Evolutionary conservation across 257 asterid species (phyloP).

Genomic region (Catharanthus roseus): DNA sequence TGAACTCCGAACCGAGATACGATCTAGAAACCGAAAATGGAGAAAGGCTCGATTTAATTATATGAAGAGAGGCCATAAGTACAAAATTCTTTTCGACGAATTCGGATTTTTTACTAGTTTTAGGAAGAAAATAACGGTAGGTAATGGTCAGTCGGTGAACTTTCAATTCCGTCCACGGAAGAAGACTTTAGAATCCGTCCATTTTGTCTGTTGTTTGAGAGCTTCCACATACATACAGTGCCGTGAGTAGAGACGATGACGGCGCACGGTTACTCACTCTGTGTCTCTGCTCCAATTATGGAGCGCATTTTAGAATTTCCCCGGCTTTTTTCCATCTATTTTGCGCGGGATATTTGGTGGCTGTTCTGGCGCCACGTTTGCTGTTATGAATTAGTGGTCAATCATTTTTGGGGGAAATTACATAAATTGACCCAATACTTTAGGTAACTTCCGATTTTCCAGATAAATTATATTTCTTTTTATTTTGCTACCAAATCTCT

Average conservation of each 20-base stretch:
- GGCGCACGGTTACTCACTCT: constrained; percentile 17
- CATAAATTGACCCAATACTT: neutral
- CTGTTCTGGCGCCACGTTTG: constrained; percentile 3
- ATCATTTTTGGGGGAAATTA: neutral
- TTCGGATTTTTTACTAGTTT: constrained; percentile 6
- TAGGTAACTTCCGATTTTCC: neutral
- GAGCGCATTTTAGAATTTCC: constrained; percentile 39
- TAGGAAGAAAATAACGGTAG: neutral
- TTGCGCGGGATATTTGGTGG: constrained; percentile 24
- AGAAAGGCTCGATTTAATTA: constrained; percentile 33
- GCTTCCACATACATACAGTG: neutral
- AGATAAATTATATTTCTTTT: neutral
- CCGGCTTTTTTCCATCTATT: constrained; percentile 8
- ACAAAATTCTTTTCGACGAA: neutral
- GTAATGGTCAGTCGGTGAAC: neutral
- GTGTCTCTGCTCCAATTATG: neutral
- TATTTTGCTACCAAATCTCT: neutral
- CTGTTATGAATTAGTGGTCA: neutral
- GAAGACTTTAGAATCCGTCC: neutral
- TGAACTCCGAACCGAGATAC: constrained; percentile 13
- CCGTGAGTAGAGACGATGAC: constrained; percentile 12
- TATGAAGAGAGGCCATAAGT: constrained; percentile 60
- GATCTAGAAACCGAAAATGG: constrained; percentile 31
- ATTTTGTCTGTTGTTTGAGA: neutral
- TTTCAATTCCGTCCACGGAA: constrained; percentile 1